Conservation (phyloP, 805 yeast species). For the Ogataea methylovora region DNA sequence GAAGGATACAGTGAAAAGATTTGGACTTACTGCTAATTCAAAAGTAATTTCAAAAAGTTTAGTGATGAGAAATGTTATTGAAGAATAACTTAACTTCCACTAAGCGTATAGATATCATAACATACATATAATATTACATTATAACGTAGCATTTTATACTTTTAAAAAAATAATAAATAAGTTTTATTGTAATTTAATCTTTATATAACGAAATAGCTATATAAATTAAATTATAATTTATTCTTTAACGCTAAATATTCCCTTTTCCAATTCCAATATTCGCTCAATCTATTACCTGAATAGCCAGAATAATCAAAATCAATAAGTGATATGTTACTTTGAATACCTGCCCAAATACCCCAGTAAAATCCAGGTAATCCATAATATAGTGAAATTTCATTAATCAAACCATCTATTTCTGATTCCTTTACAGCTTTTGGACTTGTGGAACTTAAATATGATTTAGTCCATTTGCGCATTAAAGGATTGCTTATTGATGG, state of each 20-base stretch:
- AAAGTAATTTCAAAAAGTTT: conserved; percentile 9
- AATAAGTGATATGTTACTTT: conserved; percentile 56
- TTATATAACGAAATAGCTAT: too few relatives aligned
- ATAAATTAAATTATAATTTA: background rate
- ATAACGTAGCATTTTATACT: background rate
- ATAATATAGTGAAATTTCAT: conserved; percentile 53
- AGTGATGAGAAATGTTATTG: conserved; percentile 12
- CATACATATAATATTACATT: background rate
- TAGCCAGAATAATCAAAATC: conserved; percentile 66
- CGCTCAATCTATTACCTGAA: conserved; percentile 51
- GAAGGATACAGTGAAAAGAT: too few relatives aligned
- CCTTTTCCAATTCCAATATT: conserved; percentile 64
- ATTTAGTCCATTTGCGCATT: conserved; percentile 49
- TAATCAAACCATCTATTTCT: conserved; percentile 36
- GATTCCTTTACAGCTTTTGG: conserved; percentile 5
- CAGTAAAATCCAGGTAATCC: conserved; percentile 81
- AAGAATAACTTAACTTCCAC: conserved; percentile 5
- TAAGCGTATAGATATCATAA: background rate
- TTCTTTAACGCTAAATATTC: conserved; percentile 8
- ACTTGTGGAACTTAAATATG: conserved; percentile 35
- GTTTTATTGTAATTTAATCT: background rate
- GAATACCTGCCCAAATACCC: conserved; percentile 82
- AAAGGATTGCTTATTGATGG: conserved; percentile 36
- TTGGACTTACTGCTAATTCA: too few relatives aligned
- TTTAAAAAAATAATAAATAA: background rate